Percentiles rank a stretch among this genome's conserved stretches.
These are phyloP conservation scores for Penicillium vulpinum DNA, from an alignment of 2,329 filamentous ascomycete genomes.

Conservation along the genomic window DNA sequence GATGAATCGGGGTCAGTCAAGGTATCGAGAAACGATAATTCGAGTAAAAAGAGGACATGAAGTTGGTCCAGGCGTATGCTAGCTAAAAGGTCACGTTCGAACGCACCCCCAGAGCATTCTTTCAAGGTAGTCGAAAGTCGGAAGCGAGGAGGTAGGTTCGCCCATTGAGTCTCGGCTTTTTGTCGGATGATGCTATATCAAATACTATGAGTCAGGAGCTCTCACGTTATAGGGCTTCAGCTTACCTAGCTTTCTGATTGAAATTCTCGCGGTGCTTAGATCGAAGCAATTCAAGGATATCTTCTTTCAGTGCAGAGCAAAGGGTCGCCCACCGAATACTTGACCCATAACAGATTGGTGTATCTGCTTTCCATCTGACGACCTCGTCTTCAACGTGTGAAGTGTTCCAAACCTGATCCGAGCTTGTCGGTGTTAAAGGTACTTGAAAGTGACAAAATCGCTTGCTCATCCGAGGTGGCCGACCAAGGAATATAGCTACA, in stretches of 20 bases:
- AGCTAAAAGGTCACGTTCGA: conserved; percentile 29
- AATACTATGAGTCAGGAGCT: conserved; percentile 11
- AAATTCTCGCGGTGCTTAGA: conserved; percentile 24
- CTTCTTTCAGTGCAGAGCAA: conserved; percentile 30
- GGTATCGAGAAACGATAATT: conserved; percentile 22
- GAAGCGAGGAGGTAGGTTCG: conserved; percentile 23
- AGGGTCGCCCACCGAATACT: conserved; percentile 30
- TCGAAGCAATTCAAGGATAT: conserved; percentile 27
- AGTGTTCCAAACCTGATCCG: neutral
- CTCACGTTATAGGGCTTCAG: neutral
- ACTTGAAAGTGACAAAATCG: conserved; percentile 44
- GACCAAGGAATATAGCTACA: conserved; percentile 50
- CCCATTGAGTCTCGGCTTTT: conserved; percentile 25
- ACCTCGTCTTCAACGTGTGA: conserved; percentile 10
- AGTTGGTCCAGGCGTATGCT: conserved; percentile 28
- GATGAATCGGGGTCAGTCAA: conserved; percentile 25
- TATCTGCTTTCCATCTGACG: neutral
- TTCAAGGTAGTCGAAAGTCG: conserved; percentile 22
- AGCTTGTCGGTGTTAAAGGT: conserved; percentile 11
- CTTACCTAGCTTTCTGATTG: conserved; percentile 17
- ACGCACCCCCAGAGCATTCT: conserved; percentile 20
- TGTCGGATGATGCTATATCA: conserved; percentile 18
- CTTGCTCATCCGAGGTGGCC: conserved; percentile 47
- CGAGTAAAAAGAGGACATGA: conserved; percentile 28
- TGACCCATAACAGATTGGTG: conserved; percentile 21